These are phyloP conservation scores for Xylariaceae sp. DNA, from an alignment of 2,329 filamentous ascomycete genomes.

Conservation along the genomic window DNA sequence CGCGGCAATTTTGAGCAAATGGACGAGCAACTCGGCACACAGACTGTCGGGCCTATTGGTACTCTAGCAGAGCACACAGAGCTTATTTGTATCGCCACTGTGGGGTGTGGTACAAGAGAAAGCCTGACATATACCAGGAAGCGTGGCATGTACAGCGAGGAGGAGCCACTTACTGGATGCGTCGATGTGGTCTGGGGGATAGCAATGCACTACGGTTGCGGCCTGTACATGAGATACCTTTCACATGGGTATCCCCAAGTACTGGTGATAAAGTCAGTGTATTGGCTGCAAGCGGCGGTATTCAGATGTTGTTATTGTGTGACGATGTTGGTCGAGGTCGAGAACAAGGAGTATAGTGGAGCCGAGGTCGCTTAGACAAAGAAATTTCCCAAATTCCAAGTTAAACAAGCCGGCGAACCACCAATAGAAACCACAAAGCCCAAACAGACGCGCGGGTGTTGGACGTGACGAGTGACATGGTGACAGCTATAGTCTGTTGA, in stretches of 20 bases:
- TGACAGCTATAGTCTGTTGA: too few relatives aligned
- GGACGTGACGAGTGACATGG: conserved; percentile 1
- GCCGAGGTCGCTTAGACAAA: conserved; percentile 9
- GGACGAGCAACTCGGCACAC: too few relatives aligned
- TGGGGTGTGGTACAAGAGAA: background rate
- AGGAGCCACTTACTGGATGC: too few relatives aligned
- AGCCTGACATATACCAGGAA: background rate
- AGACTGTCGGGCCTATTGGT: too few relatives aligned
- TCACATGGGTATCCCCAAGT: conserved; percentile 3
- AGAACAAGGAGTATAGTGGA: too few relatives aligned
- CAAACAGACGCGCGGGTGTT: conserved; percentile 22
- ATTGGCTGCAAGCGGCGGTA: conserved; percentile 15
- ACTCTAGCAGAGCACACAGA: too few relatives aligned
- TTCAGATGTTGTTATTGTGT: conserved; percentile 10
- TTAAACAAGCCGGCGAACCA: background rate
- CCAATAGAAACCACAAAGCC: conserved; percentile 10
- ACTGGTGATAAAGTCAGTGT: conserved; percentile 3
- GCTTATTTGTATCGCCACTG: too few relatives aligned
- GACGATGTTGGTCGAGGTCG: conserved; percentile 10
- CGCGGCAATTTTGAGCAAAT: too few relatives aligned
- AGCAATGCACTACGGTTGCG: too few relatives aligned
- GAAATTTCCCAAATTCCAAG: too few relatives aligned
- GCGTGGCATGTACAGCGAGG: background rate
- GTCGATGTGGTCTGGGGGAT: too few relatives aligned
- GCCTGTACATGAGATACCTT: background rate